Conservation (phyloP, 495 filamentous ascomycete genomes). For the Immersiella caudata region DNA sequence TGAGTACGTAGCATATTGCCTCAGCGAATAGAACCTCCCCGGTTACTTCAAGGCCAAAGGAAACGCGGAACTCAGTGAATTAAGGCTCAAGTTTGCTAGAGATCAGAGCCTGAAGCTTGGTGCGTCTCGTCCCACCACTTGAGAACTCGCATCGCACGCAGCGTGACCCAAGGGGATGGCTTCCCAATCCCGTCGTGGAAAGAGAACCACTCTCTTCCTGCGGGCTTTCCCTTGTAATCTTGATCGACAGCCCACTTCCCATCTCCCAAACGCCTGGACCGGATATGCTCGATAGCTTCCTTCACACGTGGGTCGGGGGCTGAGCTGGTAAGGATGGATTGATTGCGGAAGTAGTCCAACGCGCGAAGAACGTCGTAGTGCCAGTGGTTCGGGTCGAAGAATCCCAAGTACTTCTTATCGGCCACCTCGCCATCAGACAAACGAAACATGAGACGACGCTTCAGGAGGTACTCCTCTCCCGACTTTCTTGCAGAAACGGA, state of each 20-base stretch:
- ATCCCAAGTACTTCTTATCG: conserved; percentile 1
- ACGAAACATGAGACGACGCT: not conserved
- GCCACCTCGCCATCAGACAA: not conserved
- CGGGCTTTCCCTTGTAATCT: not conserved
- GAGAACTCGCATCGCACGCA: conserved; percentile 1
- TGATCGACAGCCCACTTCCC: not conserved
- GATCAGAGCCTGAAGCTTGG: too few relatives aligned
- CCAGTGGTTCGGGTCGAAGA: not conserved
- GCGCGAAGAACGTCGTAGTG: conserved; percentile 4
- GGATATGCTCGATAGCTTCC: not conserved
- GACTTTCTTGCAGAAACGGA: conserved; percentile 2
- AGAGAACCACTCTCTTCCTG: not conserved
- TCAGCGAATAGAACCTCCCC: too few relatives aligned
- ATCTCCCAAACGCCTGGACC: not conserved
- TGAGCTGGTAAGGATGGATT: not conserved
- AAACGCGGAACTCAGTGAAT: too few relatives aligned
- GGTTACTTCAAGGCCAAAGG: too few relatives aligned
- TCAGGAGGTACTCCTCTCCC: conserved; percentile 12
- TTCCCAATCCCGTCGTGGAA: not conserved
- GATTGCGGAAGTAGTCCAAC: conserved; percentile 1
- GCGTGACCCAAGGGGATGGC: conserved; percentile 8
- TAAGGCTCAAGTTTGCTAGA: too few relatives aligned
- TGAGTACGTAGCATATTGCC: not conserved
- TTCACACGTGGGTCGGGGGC: not conserved
- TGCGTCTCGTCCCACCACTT: conserved; percentile 4